These are phyloP conservation scores for Tricholoma bakamatsutake DNA, from an alignment of 768 basidiomycete species.

Conservation along the genomic window DNA sequence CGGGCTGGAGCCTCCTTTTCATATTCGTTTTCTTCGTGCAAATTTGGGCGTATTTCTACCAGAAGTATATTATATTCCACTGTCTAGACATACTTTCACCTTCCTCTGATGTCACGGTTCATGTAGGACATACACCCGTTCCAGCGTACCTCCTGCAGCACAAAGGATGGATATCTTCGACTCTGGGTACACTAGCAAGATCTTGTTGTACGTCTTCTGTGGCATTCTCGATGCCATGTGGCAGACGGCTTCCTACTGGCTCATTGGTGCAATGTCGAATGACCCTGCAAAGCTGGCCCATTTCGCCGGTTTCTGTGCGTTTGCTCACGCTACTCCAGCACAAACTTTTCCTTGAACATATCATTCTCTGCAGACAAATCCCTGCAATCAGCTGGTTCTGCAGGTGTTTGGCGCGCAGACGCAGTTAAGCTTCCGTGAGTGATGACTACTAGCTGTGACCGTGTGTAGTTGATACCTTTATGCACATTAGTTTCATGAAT, in stretches of 20 bases:
- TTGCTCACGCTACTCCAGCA: not conserved
- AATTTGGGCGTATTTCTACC: constrained; percentile 73
- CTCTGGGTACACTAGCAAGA: constrained; percentile 43
- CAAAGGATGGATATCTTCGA: constrained; percentile 57
- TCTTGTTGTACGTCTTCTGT: constrained; percentile 65
- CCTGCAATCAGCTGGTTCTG: constrained; percentile 71
- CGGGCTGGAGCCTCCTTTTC: constrained; percentile 60
- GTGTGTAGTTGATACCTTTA: too few species aligned
- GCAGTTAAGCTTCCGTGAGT: constrained; percentile 28
- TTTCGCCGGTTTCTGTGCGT: constrained; percentile 77
- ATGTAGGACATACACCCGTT: constrained; percentile 53
- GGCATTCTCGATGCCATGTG: constrained; percentile 79
- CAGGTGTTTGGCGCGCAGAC: constrained; percentile 68
- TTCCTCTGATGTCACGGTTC: not conserved
- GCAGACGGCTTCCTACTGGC: constrained; percentile 80
- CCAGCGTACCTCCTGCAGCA: constrained; percentile 31
- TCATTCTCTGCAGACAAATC: constrained; percentile 48
- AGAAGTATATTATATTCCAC: constrained; percentile 36
- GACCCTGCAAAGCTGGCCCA: constrained; percentile 38
- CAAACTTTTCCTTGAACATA: too few species aligned
- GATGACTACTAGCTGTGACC: too few species aligned
- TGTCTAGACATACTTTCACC: too few species aligned
- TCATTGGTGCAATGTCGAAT: constrained; percentile 16
- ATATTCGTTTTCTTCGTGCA: constrained; percentile 63
- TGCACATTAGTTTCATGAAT: too few species aligned